Evolutionary conservation across 2,329 filamentous ascomycete genomes (phyloP).

Genomic region (Dactylonectria macrodidyma): DNA sequence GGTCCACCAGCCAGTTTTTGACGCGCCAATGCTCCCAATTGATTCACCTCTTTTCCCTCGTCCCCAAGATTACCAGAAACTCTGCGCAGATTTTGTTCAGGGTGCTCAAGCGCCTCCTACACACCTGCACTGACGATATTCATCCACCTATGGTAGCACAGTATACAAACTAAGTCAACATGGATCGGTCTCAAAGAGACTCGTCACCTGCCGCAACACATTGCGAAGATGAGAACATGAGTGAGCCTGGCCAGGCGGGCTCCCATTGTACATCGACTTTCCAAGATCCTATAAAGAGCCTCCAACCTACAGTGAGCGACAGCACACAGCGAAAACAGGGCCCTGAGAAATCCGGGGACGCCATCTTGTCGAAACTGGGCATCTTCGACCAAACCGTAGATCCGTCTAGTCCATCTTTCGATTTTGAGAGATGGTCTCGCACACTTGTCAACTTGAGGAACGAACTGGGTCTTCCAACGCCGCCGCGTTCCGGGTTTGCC

Average conservation of each 20-base stretch:
- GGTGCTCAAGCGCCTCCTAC: neutral
- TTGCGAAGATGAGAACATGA: neutral
- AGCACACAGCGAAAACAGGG: neutral
- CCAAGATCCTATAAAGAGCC: neutral
- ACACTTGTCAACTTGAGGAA: conserved; percentile 18
- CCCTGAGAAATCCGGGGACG: neutral
- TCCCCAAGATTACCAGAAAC: neutral
- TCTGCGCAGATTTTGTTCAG: neutral
- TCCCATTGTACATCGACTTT: neutral
- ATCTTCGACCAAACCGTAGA: conserved; percentile 2
- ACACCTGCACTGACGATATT: neutral
- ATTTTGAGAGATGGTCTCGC: conserved; percentile 22
- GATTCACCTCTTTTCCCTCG: neutral
- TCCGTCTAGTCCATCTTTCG: conserved; percentile 15
- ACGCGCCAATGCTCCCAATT: neutral
- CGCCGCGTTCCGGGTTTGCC: conserved; percentile 16
- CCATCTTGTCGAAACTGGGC: conserved; percentile 6
- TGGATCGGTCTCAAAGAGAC: neutral
- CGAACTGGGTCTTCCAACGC: conserved; percentile 12
- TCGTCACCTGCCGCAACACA: neutral
- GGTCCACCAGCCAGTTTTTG: neutral
- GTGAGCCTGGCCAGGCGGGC: neutral
- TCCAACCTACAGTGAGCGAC: neutral
- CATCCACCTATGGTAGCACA: neutral
- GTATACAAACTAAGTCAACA: neutral